Base-by-base conservation (phyloP, 108 stramenopile genomes). In the Parietichytrium sp. region DNA sequence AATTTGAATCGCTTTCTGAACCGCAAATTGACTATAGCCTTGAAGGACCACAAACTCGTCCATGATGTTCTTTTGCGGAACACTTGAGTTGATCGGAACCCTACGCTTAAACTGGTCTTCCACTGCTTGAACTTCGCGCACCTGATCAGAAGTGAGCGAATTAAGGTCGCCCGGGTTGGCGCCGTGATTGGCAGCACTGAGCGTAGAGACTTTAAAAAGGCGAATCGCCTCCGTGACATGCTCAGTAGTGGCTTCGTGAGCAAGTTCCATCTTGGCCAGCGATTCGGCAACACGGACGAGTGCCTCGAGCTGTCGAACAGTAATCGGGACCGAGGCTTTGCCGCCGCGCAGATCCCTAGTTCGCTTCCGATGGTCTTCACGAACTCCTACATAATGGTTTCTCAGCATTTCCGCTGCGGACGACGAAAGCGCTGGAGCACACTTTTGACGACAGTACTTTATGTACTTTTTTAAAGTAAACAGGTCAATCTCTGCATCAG, bases 231-330 rank as follows among this genome's bases (percentile, higher is more conserved):
- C 98, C n/a, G 92, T 92, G 47, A 98, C 96, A 84, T 99, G 97
- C 86, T 94, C 91, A 42, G 90, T 81, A 25, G 91, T 92, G 6
- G 97, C 98, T 85, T 95, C 91, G n/a, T 91, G 88, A 47, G 91
- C 89, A 25, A 99, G 87, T 20, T 82, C 91, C 93, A 98, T 94
- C 87, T 98, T 98, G 36, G 98, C 97, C 26, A 98, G 87, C 51
- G 93, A 91, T 86, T 99, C 98, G 1, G 93, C 92, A 6, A 99
- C 83, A 25, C 98, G 95, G 20, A 99, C 96, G 38, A 99, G 87
- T 27, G 98, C 98, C 87, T 99, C 98, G n/a, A 99, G 91, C 89
- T 99, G 98, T 36, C 98, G 93, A 7, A 98, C 96, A 3, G 98
- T 99, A 86, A 99, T 98, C 42, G 98, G 98, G 47, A 99, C 95